phyloP scores from a whole-genome alignment of 129 eudicot genomes.

The Logfia minima region DNA sequence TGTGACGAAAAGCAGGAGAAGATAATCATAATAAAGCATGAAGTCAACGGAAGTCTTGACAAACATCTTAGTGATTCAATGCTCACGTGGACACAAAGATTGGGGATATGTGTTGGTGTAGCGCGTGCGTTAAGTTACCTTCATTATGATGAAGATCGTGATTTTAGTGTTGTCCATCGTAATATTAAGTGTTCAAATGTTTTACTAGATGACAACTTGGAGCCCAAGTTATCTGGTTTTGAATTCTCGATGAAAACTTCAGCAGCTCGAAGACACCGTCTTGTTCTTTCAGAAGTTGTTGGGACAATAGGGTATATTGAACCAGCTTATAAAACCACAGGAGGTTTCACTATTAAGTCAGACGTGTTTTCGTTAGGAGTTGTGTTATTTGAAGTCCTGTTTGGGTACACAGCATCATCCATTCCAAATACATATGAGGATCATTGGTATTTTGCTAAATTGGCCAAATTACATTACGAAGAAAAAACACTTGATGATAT shows the following conservation, averaged over 20 bases:
- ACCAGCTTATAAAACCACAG: not conserved
- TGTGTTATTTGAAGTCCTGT: not conserved
- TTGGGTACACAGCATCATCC: too few species aligned
- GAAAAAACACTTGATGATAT: too few species aligned
- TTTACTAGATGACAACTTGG: not conserved
- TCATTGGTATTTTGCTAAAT: too few species aligned
- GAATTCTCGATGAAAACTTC: too few species aligned
- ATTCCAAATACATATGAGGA: too few species aligned
- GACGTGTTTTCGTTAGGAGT: not conserved
- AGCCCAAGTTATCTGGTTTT: not conserved
- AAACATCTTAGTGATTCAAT: too few species aligned
- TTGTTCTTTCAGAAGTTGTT: not conserved
- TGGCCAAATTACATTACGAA: too few species aligned
- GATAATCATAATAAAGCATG: not conserved
- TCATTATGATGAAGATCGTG: not conserved
- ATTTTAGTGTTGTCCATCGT: not conserved
- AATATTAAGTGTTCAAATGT: not conserved
- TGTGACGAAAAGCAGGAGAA: not conserved
- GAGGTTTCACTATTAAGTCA: not conserved
- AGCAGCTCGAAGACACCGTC: not conserved
- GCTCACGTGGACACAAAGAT: not conserved
- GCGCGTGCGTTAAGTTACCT: not conserved
- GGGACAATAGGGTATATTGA: not conserved
- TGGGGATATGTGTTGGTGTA: not conserved
- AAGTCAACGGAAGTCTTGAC: too few species aligned